Percentiles rank a stretch among this genome's conserved stretches.
Conservation (phyloP, 805 yeast species). For the Cyberlindnera amylophila region DNA sequence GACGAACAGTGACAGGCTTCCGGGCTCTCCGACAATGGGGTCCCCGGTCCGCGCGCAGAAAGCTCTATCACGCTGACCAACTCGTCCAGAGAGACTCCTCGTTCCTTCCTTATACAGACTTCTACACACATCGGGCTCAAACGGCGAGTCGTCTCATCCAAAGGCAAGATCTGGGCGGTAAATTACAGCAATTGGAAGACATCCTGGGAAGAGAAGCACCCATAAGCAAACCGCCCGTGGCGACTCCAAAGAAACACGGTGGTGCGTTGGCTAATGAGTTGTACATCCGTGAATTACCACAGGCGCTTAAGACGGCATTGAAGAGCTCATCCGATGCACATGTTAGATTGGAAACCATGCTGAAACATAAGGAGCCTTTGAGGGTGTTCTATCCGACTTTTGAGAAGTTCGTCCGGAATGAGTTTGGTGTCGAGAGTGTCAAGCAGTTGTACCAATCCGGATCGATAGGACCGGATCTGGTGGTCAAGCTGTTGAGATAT, state of each 20-base stretch:
- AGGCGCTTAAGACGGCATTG: slow-evolving; percentile 1
- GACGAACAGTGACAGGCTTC: slow-evolving; percentile 10
- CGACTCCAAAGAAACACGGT: neutral
- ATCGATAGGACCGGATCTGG: slow-evolving; percentile 11
- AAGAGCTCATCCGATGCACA: slow-evolving; percentile 18
- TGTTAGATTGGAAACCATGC: slow-evolving; percentile 13
- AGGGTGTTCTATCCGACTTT: slow-evolving; percentile 11
- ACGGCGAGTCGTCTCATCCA: neutral
- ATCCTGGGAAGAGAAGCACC: neutral
- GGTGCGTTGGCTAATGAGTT: slow-evolving; percentile 6
- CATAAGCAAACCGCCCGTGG: neutral
- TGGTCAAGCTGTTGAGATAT: slow-evolving; percentile 10
- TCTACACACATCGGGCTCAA: slow-evolving; percentile 6
- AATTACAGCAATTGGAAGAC: neutral
- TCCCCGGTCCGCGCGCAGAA: slow-evolving; percentile 5
- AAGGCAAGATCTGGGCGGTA: too few relatives aligned
- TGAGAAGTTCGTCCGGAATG: slow-evolving; percentile 8
- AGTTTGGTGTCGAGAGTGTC: slow-evolving; percentile 9
- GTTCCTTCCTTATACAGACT: neutral
- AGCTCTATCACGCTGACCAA: slow-evolving; percentile 16
- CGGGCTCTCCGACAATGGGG: slow-evolving; percentile 7
- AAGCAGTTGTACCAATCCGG: slow-evolving; percentile 2
- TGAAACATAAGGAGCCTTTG: slow-evolving; percentile 11
- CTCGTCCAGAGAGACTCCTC: neutral
- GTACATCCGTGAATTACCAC: slow-evolving; percentile 5